Percentiles rank a stretch among this genome's conserved stretches.
Conservation (phyloP, 2,329 filamentous ascomycete species). For the Neofusicoccum ribis region DNA sequence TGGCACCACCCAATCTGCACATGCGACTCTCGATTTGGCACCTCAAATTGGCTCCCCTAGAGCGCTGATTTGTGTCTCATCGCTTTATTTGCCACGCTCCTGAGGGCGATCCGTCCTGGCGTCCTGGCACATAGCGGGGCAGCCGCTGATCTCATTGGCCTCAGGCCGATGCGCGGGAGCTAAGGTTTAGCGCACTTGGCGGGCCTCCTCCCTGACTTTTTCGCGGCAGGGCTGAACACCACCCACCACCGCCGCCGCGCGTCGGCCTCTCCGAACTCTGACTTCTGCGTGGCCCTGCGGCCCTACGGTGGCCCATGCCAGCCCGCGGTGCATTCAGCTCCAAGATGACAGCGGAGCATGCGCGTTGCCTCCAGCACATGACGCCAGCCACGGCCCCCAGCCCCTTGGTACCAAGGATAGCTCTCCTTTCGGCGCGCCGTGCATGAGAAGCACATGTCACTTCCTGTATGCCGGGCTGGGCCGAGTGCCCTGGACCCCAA, state of each 20-base stretch:
- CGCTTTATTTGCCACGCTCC: neutral
- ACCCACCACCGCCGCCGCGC: neutral
- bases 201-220: neutral
- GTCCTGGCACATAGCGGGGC: neutral
- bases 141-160: neutral
- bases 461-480: neutral
- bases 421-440: neutral
- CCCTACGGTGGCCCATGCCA: too few species aligned
- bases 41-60: neutral
- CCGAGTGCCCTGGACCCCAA: neutral
- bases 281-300: too few species aligned
- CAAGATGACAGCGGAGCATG: too few species aligned
- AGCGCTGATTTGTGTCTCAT: neutral
- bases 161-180: neutral
- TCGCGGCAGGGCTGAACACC: constrained; percentile 4
- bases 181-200: constrained; percentile 5
- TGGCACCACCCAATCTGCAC: neutral
- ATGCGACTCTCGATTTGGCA: neutral
- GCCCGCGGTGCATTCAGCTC: too few species aligned
- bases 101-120: neutral
- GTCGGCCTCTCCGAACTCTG: neutral
- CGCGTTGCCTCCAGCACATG: too few species aligned
- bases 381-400: neutral
- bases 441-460: neutral
- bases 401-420: neutral